A percentile compares a stretch with the other conserved stretches of the same genome.
These are phyloP conservation scores for Lipomyces japonicus DNA, from an alignment of 805 yeast species.

Conservation along the genomic window DNA sequence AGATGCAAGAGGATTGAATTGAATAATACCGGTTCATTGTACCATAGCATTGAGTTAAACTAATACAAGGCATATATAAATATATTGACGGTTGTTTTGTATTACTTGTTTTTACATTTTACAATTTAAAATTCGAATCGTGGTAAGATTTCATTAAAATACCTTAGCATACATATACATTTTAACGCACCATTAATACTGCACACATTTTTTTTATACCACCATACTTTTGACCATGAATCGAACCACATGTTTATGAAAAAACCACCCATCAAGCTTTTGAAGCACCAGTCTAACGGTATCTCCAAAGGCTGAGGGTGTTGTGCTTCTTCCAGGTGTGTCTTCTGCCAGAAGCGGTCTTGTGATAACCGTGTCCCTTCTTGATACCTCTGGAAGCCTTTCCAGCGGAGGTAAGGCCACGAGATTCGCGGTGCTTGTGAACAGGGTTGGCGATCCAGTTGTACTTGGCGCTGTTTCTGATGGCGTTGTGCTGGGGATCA, in stretches of 20 bases:
- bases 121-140: too few relatives aligned
- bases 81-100: too few relatives aligned
- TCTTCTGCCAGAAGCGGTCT: conserved; percentile 90
- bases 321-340: conserved; percentile 99
- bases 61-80: too few relatives aligned
- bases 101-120: too few relatives aligned
- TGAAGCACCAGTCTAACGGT: conserved; percentile 65
- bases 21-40: neutral
- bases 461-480: conserved; percentile 97
- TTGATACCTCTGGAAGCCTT: conserved; percentile 99
- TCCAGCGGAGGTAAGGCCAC: conserved; percentile 98
- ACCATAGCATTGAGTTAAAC: neutral
- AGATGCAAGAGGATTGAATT: conserved; percentile 31
- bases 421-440: conserved; percentile 99
- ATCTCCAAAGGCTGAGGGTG: conserved; percentile 99
- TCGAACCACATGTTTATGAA: neutral
- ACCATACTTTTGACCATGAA: neutral
- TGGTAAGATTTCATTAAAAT: too few relatives aligned
- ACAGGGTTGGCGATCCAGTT: conserved; percentile 99
- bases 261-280: neutral
- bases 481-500: conserved; percentile 97
- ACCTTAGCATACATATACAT: too few relatives aligned
- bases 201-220: neutral
- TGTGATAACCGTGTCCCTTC: conserved; percentile 99
- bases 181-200: too few relatives aligned